Percentiles rank a stretch among this genome's conserved stretches.
phyloP scores from a whole-genome alignment of 768 basidiomycete genomes.

The Suillus bovinus region DNA sequence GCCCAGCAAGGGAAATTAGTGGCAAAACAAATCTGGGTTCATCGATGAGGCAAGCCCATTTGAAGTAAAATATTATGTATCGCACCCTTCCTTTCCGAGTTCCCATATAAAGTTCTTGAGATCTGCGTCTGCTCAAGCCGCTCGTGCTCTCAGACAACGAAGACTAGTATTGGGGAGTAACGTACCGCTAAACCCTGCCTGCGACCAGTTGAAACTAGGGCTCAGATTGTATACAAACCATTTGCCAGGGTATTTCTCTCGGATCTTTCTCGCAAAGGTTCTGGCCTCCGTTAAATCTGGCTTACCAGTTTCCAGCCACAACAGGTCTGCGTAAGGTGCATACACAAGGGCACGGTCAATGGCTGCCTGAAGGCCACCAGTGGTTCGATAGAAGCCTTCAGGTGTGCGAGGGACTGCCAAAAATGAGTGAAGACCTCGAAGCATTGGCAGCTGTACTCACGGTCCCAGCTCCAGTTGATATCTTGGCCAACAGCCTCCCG shows the following conservation, averaged over 20 bases:
- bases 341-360: slow-evolving; percentile 78
- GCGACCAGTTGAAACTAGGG: slow-evolving; percentile 93
- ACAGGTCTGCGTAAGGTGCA: slow-evolving; percentile 84
- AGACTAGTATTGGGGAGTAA: slow-evolving; percentile 1
- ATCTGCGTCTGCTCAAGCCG: slow-evolving; percentile 51
- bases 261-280: slow-evolving; percentile 74
- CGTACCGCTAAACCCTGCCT: slow-evolving; percentile 72
- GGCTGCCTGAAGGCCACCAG: slow-evolving; percentile 79
- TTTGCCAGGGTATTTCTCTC: slow-evolving; percentile 65
- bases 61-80: slow-evolving; percentile 1
- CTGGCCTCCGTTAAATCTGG: slow-evolving; percentile 81
- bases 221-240: slow-evolving; percentile 93
- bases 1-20: slow-evolving; percentile 85
- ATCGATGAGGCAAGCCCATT: slow-evolving; percentile 10
- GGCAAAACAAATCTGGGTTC: slow-evolving; percentile 79
- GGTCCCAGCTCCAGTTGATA: slow-evolving; percentile 89
- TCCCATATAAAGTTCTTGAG: slow-evolving; percentile 90
- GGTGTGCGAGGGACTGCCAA: slow-evolving; percentile 78
- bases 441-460: slow-evolving; percentile 41
- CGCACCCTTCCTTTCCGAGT: slow-evolving; percentile 82
- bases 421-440: slow-evolving; percentile 10
- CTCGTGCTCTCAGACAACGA: background rate
- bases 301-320: slow-evolving; percentile 93
- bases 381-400: slow-evolving; percentile 90
- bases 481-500: slow-evolving; percentile 59